Base-by-base conservation (phyloP, 2,329 filamentous ascomycete genomes). In the Chaetomiaceae sp. region DNA sequence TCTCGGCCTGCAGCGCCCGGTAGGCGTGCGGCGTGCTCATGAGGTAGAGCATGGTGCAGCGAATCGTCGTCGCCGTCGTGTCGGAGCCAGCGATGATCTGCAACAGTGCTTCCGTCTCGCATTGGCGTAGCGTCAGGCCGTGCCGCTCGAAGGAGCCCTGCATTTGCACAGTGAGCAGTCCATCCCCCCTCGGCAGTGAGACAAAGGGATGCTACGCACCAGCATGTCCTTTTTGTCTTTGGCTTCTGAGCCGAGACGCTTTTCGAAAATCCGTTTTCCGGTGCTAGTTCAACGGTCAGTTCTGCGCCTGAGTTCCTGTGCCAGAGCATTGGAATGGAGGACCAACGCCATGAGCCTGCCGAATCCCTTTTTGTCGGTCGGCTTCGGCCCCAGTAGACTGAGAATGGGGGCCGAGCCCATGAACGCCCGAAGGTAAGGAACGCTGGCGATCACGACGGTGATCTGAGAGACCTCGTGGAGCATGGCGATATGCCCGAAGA, bases 141-240 rank as follows among this genome's bases (percentile, higher is more conserved):
- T 54, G 53, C 3, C 51, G 51, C 14, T 56, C 39, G 41, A 57
- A 57, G 19, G 49, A 52, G 33, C 47, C 45, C 52, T 51, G 34
- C 12, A n/a, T 38, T 17, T 20, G 27, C 14, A 29, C 10, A 9
- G 27, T 29, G 4, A 11, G 14, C 27, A 11, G 9, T 11, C 27
- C 14, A 3, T 29, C 9, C 6, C 6, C 10, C 27, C 10, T 9
- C 4, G 27, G 27, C 8, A 11, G 1, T 17, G 24, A 15, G 6
- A 20, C 7, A 4, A 2, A 27, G 6, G 8, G 10, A 10, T 22
- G 15, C 9, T 11, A 42, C 52, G 10, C 7, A 61, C 69, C 5
- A 78, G 62, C 74, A 78, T 79, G 51, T 78, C 74, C 6, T 65
- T 58, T 17, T 67, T 62, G 4, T 65, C 65, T 12, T 71, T 66